Evolutionary conservation across 2,329 filamentous ascomycete genomes (phyloP).

Genomic region (Ophidiomyces ophidiicola): DNA sequence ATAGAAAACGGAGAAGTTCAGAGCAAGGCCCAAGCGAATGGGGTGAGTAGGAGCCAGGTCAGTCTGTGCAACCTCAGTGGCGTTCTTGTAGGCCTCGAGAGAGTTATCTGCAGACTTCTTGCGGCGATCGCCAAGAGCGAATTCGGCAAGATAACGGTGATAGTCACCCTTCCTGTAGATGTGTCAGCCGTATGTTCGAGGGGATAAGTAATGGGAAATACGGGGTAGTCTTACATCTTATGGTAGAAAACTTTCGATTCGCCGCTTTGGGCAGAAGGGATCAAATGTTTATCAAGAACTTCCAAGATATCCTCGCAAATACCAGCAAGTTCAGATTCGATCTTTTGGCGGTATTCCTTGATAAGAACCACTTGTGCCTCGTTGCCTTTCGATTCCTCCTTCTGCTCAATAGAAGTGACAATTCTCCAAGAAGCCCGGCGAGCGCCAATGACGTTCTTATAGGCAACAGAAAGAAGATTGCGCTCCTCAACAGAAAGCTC

Average conservation of each 20-base stretch:
- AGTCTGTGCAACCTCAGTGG: constrained; percentile 79
- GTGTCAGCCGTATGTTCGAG: constrained; percentile 2
- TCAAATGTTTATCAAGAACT: constrained; percentile 85
- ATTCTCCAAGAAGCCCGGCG: constrained; percentile 97
- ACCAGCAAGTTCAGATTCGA: constrained; percentile 90
- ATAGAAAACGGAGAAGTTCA: constrained; percentile 99
- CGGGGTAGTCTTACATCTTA: constrained; percentile 64
- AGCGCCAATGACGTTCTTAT: constrained; percentile 98
- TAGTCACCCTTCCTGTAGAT: constrained; percentile 88
- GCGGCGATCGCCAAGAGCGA: constrained; percentile 85
- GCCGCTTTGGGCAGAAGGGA: constrained; percentile 83
- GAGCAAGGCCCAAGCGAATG: constrained; percentile 79
- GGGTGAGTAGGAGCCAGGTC: constrained; percentile 85
- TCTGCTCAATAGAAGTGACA: constrained; percentile 96
- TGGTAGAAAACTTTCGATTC: constrained; percentile 99
- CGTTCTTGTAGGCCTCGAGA: constrained; percentile 92
- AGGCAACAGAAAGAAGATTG: constrained; percentile 92
- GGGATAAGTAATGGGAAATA: constrained; percentile 5
- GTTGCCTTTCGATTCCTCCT: constrained; percentile 98
- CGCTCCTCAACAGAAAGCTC: constrained; percentile 87
- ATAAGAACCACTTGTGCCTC: constrained; percentile 79
- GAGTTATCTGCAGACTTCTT: constrained; percentile 90
- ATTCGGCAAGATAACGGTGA: constrained; percentile 97
- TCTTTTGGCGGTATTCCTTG: constrained; percentile 98
- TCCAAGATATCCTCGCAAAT: constrained; percentile 97